These are phyloP conservation scores for Gyromitra esculenta DNA, from an alignment of 2,329 filamentous ascomycete species.

Conservation along the genomic window DNA sequence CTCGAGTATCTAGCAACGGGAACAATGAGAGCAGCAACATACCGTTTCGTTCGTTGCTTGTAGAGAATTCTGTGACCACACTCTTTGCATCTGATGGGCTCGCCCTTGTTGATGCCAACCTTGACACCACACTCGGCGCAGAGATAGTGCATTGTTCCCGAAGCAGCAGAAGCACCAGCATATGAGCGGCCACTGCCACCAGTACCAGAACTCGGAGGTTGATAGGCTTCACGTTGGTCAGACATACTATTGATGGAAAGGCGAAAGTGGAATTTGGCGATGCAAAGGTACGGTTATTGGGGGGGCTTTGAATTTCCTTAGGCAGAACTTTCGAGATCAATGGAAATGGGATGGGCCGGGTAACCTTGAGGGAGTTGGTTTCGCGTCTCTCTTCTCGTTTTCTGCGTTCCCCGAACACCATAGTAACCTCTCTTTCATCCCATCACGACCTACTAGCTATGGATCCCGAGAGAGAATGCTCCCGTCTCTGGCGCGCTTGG, in stretches of 20 bases:
- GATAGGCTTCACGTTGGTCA: constrained; percentile 74
- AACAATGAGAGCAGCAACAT: constrained; percentile 60
- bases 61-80: constrained; percentile 96
- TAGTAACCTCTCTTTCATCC: neutral
- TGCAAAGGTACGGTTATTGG: neutral
- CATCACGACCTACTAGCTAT: constrained; percentile 22
- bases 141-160: constrained; percentile 70
- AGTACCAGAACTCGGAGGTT: constrained; percentile 69
- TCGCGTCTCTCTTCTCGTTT: neutral
- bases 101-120: constrained; percentile 77
- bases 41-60: constrained; percentile 98
- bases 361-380: neutral
- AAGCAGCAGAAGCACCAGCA: constrained; percentile 51
- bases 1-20: constrained; percentile 37
- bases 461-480: constrained; percentile 61
- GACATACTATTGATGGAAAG: constrained; percentile 17
- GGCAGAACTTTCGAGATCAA: neutral
- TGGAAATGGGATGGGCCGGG: neutral
- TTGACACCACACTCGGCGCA: constrained; percentile 87
- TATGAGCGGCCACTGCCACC: constrained; percentile 61
- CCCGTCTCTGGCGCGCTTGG: constrained; percentile 91
- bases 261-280: neutral
- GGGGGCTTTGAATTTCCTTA: neutral
- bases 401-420: neutral
- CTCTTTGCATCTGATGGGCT: constrained; percentile 86